Conservation (phyloP, 2,329 filamentous ascomycete species). For the Ophioceras dolichostomum region DNA sequence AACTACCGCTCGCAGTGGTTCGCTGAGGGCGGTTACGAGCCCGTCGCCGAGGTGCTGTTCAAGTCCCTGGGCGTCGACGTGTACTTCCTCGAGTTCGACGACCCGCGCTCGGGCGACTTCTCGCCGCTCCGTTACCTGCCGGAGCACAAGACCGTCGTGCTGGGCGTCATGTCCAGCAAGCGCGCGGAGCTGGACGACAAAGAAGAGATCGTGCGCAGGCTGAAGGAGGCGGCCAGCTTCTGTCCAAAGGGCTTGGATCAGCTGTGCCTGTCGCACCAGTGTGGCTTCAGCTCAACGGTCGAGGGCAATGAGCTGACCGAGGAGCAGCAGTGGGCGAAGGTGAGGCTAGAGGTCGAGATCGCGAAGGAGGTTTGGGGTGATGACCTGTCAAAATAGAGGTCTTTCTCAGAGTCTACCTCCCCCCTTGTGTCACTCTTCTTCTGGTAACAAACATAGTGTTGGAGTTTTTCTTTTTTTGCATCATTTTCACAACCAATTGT, state of each 20-base stretch:
- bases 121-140: constrained; percentile 39
- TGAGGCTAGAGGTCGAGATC: constrained; percentile 40
- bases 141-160: constrained; percentile 39
- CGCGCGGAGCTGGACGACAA: constrained; percentile 42
- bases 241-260: constrained; percentile 40
- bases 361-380: constrained; percentile 44
- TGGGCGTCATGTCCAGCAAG: constrained; percentile 49
- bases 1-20: constrained; percentile 47
- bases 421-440: no score
- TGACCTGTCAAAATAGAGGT: no score
- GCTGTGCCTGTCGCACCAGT: constrained; percentile 44
- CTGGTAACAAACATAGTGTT: no score
- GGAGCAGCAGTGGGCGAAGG: constrained; percentile 46
- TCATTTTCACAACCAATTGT: no score
- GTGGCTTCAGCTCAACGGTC: constrained; percentile 42
- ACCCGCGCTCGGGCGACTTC: constrained; percentile 42
- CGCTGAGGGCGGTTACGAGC: constrained; percentile 44
- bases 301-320: constrained; percentile 44
- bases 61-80: constrained; percentile 42
- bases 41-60: constrained; percentile 44
- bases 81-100: constrained; percentile 49
- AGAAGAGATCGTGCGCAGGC: constrained; percentile 22
- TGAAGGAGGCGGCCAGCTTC: constrained; percentile 30
- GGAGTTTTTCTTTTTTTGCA: no score
- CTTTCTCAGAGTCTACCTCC: no score